Evolutionary conservation across 768 basidiomycete genomes (phyloP).

Genomic region (Suillus variegatus): DNA sequence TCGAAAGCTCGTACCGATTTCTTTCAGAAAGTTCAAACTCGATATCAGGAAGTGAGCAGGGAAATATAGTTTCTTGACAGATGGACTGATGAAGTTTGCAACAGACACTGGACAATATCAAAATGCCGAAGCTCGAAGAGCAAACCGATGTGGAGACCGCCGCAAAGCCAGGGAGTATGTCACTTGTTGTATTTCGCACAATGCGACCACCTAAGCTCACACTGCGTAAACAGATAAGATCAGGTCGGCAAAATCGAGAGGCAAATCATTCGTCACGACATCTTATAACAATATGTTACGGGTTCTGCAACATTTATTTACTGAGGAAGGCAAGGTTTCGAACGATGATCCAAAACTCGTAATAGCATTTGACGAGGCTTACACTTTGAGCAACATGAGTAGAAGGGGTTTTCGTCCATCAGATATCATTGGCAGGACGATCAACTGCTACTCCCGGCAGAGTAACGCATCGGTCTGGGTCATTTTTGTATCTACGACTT

Average conservation of each 20-base stretch:
- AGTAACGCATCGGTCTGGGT: neutral
- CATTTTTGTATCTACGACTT: conserved; percentile 6
- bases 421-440: neutral
- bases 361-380: conserved; percentile 1
- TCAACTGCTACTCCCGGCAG: neutral
- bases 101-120: neutral
- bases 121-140: neutral
- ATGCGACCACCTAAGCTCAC: neutral
- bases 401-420: neutral
- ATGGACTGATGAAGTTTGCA: neutral
- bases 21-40: neutral
- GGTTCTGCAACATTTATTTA: too few relatives aligned
- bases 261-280: neutral
- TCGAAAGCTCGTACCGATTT: neutral
- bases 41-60: neutral
- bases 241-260: neutral
- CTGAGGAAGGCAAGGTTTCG: too few relatives aligned
- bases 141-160: neutral
- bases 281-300: too few relatives aligned
- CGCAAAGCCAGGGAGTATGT: neutral
- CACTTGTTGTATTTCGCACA: neutral
- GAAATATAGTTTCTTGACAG: neutral
- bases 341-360: neutral
- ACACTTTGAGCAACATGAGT: neutral
- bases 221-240: neutral